phyloP scores from a whole-genome alignment of 129 eudicot genomes.

The Pseudognaphalium luteoalbum region DNA sequence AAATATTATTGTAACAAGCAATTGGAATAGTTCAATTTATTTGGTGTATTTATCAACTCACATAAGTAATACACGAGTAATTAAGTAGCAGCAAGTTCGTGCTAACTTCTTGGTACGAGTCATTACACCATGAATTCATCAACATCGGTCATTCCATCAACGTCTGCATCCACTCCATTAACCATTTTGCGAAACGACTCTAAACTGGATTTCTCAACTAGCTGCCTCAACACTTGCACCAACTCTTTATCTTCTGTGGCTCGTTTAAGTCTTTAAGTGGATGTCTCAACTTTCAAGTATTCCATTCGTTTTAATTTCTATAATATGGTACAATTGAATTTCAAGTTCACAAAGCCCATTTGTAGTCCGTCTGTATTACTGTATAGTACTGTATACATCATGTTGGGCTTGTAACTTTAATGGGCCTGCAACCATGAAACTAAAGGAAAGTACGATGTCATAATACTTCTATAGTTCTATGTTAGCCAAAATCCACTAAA shows the following conservation, averaged over 20 bases:
- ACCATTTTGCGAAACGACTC: constrained; percentile 61
- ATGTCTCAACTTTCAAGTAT: too few relatives aligned
- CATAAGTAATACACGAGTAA: not conserved
- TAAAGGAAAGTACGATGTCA: not conserved
- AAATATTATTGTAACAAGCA: too few relatives aligned
- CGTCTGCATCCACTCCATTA: constrained; percentile 45
- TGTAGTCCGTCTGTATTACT: not conserved
- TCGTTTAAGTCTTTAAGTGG: too few relatives aligned
- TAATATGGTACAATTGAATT: not conserved
- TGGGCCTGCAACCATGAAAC: not conserved
- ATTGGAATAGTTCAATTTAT: too few relatives aligned
- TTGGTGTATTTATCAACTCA: too few relatives aligned
- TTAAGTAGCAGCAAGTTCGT: not conserved
- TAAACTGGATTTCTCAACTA: constrained; percentile 56
- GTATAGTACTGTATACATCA: not conserved
- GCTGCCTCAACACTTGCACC: constrained; percentile 50
- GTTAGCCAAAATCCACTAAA: too few relatives aligned
- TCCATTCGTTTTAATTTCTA: too few relatives aligned
- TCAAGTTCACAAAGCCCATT: not conserved
- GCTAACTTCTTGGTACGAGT: constrained; percentile 38
- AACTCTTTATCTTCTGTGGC: constrained; percentile 30
- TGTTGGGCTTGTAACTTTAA: not conserved
- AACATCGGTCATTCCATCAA: constrained; percentile 55
- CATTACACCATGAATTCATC: constrained; percentile 49
- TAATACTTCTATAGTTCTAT: too few relatives aligned